Base-by-base conservation (phyloP, 257 asterid genomes). In the Linaria vulgaris region DNA sequence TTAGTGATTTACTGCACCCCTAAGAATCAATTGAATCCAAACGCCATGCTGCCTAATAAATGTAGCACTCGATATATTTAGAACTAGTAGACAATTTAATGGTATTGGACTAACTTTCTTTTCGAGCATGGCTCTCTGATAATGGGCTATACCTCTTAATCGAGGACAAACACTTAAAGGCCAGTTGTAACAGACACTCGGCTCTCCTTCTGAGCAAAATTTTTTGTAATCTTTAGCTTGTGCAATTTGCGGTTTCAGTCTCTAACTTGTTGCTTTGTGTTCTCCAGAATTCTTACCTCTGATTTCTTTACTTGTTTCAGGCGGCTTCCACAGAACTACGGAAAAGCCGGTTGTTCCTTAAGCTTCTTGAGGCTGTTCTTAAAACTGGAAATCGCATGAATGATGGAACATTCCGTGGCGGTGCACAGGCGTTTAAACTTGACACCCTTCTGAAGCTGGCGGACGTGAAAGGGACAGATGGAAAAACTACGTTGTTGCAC, bases 351-450 rank as follows among this genome's bases (percentile, higher is more conserved):
- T 77, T 92, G 56, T 92, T 92, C 75, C 82, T 88, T 70, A 92
- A 88, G 74, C 95, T 92, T 63, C 86, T 92, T 9, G 96, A 92
- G 76, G 98, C 98, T n/a, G 96, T 88, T 70, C 86, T 92, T 4
- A 92, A 92, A 81, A 92, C 97, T 10, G 98, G 96, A 31, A 92
- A 92, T 59, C 96, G 98, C 39, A 86, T 92, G 98, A 92, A 92
- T 5, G 84, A 80, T 24, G 98, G 98, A 60, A 92, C 98, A 11
- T 91, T 81, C 74, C 95, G 91, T 17, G 98, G 98, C 4, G 88
- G 96, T 38, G 98, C 98, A 48, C 94, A 88, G 69, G 98, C 98
- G 47, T 92, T 92, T 69, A 92, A 88, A 61, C 98, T 92, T 15
- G 98, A 87, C 58, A 92, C 98, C 0, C 94, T 91, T 45, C 75